Base-by-base conservation (phyloP, 192 early-diverging fungal genomes). In the Piromyces finnis region DNA sequence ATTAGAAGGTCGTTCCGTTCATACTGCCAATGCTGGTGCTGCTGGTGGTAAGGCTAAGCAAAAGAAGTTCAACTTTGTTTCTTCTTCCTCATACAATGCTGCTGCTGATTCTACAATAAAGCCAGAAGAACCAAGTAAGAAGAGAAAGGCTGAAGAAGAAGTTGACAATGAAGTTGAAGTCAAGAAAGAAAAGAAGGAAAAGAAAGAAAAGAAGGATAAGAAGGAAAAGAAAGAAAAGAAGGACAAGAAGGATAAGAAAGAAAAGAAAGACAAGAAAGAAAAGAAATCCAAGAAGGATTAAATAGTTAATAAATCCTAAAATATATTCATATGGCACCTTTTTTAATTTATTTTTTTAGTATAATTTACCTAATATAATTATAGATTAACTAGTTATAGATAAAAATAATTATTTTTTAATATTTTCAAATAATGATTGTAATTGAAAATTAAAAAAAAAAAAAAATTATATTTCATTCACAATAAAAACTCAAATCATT, bases 1-100 rank as follows among this genome's bases (percentile, higher is more conserved):
- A 87, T 89, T 98, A 77, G 96, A 98, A 88, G 93, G 93, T 77
- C 93, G 86, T 84, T 90, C 87, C 37, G 81, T 29, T 41, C 82
- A 59, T 22, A 80, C 78, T 32, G 81, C 79, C 78, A 90, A 89
- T 29, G 88, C 88, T 78, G 87, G 87, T 81, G 89, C 91, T 29
- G 91, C 90, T 81, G 93, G 93, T 85, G 90, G 87, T 80, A 92
- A 91, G 30, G 89, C 89, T 77, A 85, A 84, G 79, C 88, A 89
- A 79, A 85, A 90, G 85, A 92, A 92, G 84, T 89, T 89, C 85
- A 87, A 92, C 82, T 88, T 84, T 79, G 78, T 80, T 13, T 78
- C 83, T 51, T 79, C 85, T 29, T 81, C 86, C 15, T 84, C 86
- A 22, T 89, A 88, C 86, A 89, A 88, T 83, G 83, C 85, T 28